Conservation (phyloP, 1,284 basidiomycete species). For the Fomitopsis palustris region DNA sequence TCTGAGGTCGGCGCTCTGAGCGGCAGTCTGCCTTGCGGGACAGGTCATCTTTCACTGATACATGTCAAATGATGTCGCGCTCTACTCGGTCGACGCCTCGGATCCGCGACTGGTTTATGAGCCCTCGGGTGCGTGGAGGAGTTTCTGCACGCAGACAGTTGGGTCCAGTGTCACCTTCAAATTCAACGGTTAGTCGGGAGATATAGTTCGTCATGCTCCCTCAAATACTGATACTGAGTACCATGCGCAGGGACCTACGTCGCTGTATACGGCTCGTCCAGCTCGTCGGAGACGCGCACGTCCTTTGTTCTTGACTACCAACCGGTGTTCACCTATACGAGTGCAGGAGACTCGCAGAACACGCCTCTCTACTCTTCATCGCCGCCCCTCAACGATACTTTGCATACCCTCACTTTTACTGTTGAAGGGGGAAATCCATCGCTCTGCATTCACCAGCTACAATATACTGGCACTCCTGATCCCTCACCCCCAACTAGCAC, state of each 20-base stretch:
- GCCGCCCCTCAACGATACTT: neutral
- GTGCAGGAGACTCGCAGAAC: neutral
- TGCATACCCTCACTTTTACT: slow-evolving; percentile 6
- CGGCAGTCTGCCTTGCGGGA: neutral
- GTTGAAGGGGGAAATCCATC: neutral
- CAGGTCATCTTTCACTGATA: neutral
- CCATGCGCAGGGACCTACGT: slow-evolving; percentile 7
- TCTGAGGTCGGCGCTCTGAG: neutral
- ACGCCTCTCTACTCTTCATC: slow-evolving; percentile 3
- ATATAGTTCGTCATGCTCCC: neutral
- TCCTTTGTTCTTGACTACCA: slow-evolving; percentile 5
- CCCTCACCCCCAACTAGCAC: neutral
- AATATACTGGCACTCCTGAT: neutral
- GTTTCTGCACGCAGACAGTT: neutral
- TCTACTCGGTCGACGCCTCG: neutral
- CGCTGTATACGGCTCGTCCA: slow-evolving; percentile 8
- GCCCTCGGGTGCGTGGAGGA: neutral
- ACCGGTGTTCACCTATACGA: neutral
- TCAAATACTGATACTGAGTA: neutral
- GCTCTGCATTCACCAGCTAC: slow-evolving; percentile 5
- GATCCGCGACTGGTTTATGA: neutral
- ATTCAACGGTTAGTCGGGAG: slow-evolving; percentile 6
- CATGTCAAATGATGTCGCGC: neutral
- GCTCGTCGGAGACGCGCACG: neutral
- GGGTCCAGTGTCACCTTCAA: slow-evolving; percentile 3